phyloP scores from a whole-genome alignment of 208 protist species.

The Trypanosoma mega region DNA sequence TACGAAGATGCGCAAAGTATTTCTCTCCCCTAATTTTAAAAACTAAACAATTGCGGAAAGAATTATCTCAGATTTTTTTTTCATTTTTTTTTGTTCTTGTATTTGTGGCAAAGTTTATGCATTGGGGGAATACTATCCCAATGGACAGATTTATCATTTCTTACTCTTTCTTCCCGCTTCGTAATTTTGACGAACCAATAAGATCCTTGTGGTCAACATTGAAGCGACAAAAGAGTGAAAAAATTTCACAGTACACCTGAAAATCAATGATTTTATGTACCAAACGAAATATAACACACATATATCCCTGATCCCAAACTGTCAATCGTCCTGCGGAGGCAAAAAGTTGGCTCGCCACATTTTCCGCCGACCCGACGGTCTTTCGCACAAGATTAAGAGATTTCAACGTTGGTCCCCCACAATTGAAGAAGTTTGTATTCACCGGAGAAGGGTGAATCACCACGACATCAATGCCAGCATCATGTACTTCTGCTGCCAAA shows the following conservation, averaged over 20 bases:
- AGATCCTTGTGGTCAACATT: constrained; percentile 74
- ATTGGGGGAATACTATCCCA: too few species aligned
- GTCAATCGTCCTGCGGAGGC: constrained; percentile 77
- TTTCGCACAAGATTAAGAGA: constrained; percentile 76
- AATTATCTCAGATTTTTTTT: too few species aligned
- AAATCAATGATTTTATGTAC: constrained; percentile 85
- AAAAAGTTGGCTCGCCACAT: constrained; percentile 87
- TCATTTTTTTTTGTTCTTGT: too few species aligned
- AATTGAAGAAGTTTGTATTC: constrained; percentile 90
- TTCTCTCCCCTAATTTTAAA: too few species aligned
- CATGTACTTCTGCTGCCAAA: constrained; percentile 77
- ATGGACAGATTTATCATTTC: too few species aligned
- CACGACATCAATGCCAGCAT: constrained; percentile 82
- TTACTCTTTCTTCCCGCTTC: constrained; percentile 15
- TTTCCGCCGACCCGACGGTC: constrained; percentile 58
- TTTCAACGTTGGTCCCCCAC: constrained; percentile 65
- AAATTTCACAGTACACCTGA: constrained; percentile 75
- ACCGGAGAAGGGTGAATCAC: constrained; percentile 89
- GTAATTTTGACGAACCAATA: constrained; percentile 46
- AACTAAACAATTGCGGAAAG: too few species aligned
- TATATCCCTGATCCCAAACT: constrained; percentile 81
- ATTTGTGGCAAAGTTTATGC: too few species aligned
- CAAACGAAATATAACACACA: constrained; percentile 61
- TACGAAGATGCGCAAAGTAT: too few species aligned
- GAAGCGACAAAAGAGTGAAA: constrained; percentile 72